A percentile compares a stretch with the other conserved stretches of the same genome.
Evolutionary conservation across 495 filamentous ascomycete genomes (phyloP).

Genomic region (Aspergillus egyptiacus): DNA sequence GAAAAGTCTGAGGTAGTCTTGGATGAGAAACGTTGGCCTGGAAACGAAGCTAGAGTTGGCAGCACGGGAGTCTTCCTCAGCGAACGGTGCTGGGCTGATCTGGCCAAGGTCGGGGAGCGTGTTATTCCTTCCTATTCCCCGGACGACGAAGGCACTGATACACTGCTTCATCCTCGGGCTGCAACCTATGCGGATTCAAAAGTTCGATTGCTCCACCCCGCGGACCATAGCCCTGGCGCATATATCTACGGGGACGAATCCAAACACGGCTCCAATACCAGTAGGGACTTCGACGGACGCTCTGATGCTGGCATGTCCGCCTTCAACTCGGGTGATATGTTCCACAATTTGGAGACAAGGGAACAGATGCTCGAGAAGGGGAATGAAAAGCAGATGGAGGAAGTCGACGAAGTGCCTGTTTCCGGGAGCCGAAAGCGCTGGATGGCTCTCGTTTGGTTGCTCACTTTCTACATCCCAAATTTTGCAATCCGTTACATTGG

Average conservation of each 20-base stretch:
- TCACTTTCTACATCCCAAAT: conserved; percentile 86
- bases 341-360: conserved; percentile 88
- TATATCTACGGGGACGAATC: conserved; percentile 66
- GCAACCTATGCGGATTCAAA: conserved; percentile 60
- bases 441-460: conserved; percentile 76
- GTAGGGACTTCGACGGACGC: conserved; percentile 72
- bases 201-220: conserved; percentile 57
- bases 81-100: conserved; percentile 88
- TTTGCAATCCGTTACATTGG: conserved; percentile 73
- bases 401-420: conserved; percentile 76
- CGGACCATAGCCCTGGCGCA: conserved; percentile 52
- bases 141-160: conserved; percentile 43
- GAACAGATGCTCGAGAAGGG: conserved; percentile 94
- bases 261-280: conserved; percentile 74
- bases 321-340: conserved; percentile 91
- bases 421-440: conserved; percentile 85
- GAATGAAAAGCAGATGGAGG: conserved; percentile 81
- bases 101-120: conserved; percentile 68
- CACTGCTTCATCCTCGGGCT: conserved; percentile 30
- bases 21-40: conserved; percentile 84
- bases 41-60: conserved; percentile 84
- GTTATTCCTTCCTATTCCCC: conserved; percentile 50
- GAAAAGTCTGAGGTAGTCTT: conserved; percentile 89
- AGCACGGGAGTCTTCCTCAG: conserved; percentile 93
- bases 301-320: conserved; percentile 89